Conservation (phyloP, 2,329 filamentous ascomycete species). For the Aschersonia sp. region DNA sequence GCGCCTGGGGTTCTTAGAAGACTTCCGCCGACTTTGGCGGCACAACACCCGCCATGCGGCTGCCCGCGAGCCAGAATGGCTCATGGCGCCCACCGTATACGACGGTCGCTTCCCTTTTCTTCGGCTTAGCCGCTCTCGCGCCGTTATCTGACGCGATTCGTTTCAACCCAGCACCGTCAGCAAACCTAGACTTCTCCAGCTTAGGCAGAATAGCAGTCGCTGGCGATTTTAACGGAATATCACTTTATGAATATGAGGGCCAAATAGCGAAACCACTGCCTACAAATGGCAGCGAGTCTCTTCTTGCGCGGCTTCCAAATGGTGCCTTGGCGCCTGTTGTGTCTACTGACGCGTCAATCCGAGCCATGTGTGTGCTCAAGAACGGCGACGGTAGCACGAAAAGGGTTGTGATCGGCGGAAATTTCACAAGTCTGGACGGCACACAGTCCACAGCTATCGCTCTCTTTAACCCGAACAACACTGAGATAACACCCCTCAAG, state of each 20-base stretch:
- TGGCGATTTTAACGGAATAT: conserved; percentile 84
- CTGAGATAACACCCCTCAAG: conserved; percentile 55
- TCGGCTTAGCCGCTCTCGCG: conserved; percentile 25
- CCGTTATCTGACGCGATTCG: conserved; percentile 33
- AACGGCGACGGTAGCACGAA: conserved; percentile 48
- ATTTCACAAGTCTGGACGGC: conserved; percentile 82
- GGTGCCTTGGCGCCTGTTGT: conserved; percentile 64
- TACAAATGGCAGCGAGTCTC: conserved; percentile 65
- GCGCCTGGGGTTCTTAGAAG: neutral
- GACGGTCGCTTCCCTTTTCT: conserved; percentile 15
- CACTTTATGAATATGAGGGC: conserved; percentile 71
- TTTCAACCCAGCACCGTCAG: conserved; percentile 47
- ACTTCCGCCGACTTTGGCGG: neutral
- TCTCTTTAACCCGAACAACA: conserved; percentile 61
- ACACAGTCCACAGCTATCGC: conserved; percentile 66
- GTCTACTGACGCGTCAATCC: conserved; percentile 70
- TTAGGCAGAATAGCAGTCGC: conserved; percentile 74
- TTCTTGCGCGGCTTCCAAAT: conserved; percentile 73
- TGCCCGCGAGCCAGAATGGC: conserved; percentile 26
- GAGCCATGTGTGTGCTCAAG: conserved; percentile 72
- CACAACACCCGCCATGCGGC: conserved; percentile 27
- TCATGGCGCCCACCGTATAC: conserved; percentile 21
- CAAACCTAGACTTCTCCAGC: conserved; percentile 63
- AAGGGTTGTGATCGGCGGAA: conserved; percentile 79
- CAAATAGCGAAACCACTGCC: conserved; percentile 56